phyloP scores from a whole-genome alignment of 345 rosid genomes.

The Sonneratia caseolaris region DNA sequence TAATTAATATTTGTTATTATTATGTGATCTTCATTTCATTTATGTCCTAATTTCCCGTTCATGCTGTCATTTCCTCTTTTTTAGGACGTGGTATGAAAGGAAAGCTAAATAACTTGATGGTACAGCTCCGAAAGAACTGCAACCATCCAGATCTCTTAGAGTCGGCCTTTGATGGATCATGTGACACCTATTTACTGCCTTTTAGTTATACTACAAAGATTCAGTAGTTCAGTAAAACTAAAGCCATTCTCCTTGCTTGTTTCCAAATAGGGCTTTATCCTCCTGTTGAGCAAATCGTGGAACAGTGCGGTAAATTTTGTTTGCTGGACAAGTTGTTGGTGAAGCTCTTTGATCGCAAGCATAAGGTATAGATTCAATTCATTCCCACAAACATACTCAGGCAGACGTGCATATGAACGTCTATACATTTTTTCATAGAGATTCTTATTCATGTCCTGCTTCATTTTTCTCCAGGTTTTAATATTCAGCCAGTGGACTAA shows the following conservation, averaged over 20 bases:
- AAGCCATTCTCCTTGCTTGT: conserved; percentile 4
- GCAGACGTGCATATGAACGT: conserved; percentile 5
- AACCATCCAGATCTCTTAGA: conserved; percentile 91
- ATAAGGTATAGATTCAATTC: conserved; percentile 43
- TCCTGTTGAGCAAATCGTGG: conserved; percentile 68
- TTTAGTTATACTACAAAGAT: neutral
- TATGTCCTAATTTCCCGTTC: neutral
- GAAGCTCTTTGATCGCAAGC: conserved; percentile 51
- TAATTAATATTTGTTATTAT: neutral
- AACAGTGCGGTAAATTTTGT: conserved; percentile 83
- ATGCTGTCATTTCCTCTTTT: neutral
- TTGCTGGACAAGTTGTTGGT: conserved; percentile 65
- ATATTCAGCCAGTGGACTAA: conserved; percentile 90
- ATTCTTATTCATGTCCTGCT: conserved; percentile 1
- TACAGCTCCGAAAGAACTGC: conserved; percentile 95
- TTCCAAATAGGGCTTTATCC: conserved; percentile 56
- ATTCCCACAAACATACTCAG: conserved; percentile 8
- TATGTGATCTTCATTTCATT: neutral
- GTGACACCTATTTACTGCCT: conserved; percentile 25
- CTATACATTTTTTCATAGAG: conserved; percentile 6
- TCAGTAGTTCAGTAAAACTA: conserved; percentile 6
- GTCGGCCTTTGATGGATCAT: conserved; percentile 58
- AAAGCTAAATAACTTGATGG: conserved; percentile 62
- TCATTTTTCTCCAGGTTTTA: conserved; percentile 49
- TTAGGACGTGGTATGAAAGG: conserved; percentile 50